Base-by-base conservation (phyloP, 2,329 filamentous ascomycete genomes). In the Alternaria sp. region DNA sequence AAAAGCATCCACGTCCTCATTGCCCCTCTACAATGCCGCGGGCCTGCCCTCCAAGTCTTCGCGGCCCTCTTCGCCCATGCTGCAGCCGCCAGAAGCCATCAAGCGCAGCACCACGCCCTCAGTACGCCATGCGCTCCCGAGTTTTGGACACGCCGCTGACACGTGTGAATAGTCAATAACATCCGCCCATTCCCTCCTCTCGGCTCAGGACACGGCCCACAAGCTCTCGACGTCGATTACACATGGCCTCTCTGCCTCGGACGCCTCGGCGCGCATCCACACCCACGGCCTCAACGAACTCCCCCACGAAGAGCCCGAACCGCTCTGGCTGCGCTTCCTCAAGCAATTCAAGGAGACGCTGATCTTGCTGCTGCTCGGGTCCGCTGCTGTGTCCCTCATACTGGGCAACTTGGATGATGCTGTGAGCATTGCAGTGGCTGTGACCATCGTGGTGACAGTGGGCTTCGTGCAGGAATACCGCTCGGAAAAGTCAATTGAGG, bases 401-500 rank as follows among this genome's bases (percentile, higher is more conserved):
- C 91, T 99, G 80, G 94, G 94, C 55, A 99, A 99, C 76, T 89
- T 90, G 76, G 95, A 98, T 73, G 96, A 99, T 82, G 95, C 95
- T 6, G 83, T 99, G 73, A 98, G 95, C 80, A 99, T 99, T 75
- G 92, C 95, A 0, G 90, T 97, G 30, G 96, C 96, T 2, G 96
- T 99, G 21, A 97, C 94, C 25, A 99, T 99, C 71, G 96, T 99
- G 6, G 94, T 99, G 23, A 92, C 91, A 0, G 96, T 99, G 45
- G 96, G 95, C 2, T 99, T 99, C 72, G 89, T 98, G 56, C 96
- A 99, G 78, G 96, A 99, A 81, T 99, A 99, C 79, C 87, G 96
- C 63, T 98, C 96, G 8, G 96, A 99, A 79, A 96, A 99, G 81
- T 98, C 95, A 3, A 89, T 99, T 69, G 96, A 99, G 80, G 96